Evolutionary conservation across 2,329 filamentous ascomycete species (phyloP).

Genomic region (Penicillium sp.): DNA sequence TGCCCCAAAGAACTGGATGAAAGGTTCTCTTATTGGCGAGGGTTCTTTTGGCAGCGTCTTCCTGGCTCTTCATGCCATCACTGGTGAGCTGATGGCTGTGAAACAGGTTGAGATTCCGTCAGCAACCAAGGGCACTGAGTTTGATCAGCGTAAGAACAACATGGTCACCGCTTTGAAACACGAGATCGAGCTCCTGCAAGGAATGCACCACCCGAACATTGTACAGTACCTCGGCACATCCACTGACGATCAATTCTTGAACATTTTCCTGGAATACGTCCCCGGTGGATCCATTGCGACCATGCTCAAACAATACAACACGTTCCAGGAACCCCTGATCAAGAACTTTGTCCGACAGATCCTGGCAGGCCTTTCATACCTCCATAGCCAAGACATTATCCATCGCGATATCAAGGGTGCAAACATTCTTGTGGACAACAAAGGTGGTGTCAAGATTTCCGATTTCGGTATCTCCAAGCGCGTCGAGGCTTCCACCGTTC

Average conservation of each 20-base stretch:
- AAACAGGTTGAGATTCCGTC: slow-evolving; percentile 95
- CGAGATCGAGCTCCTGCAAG: slow-evolving; percentile 88
- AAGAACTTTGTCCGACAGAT: slow-evolving; percentile 97
- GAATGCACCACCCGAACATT: slow-evolving; percentile 93
- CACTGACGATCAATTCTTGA: slow-evolving; percentile 82
- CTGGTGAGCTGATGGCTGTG: slow-evolving; percentile 93
- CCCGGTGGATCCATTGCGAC: slow-evolving; percentile 94
- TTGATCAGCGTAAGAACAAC: slow-evolving; percentile 86
- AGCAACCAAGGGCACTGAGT: slow-evolving; percentile 67
- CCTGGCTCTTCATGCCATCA: slow-evolving; percentile 88
- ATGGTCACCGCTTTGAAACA: slow-evolving; percentile 98
- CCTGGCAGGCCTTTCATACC: slow-evolving; percentile 81
- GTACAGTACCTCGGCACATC: slow-evolving; percentile 97
- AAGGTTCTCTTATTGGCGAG: slow-evolving; percentile 92
- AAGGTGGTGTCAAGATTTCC: slow-evolving; percentile 97
- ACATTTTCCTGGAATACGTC: slow-evolving; percentile 99
- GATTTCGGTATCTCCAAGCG: slow-evolving; percentile 99
- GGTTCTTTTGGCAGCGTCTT: slow-evolving; percentile 96
- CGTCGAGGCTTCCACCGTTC: slow-evolving; percentile 82
- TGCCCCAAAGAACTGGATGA: slow-evolving; percentile 99
- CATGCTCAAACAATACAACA: slow-evolving; percentile 98
- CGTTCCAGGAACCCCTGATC: slow-evolving; percentile 85
- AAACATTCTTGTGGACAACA: slow-evolving; percentile 98
- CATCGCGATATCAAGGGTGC: slow-evolving; percentile 98
- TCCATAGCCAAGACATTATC: slow-evolving; percentile 92